Evolutionary conservation across 2,329 filamentous ascomycete genomes (phyloP), one percentile per base, ranked within the genome.

Genomic region (Trichophyton verrucosum): DNA sequence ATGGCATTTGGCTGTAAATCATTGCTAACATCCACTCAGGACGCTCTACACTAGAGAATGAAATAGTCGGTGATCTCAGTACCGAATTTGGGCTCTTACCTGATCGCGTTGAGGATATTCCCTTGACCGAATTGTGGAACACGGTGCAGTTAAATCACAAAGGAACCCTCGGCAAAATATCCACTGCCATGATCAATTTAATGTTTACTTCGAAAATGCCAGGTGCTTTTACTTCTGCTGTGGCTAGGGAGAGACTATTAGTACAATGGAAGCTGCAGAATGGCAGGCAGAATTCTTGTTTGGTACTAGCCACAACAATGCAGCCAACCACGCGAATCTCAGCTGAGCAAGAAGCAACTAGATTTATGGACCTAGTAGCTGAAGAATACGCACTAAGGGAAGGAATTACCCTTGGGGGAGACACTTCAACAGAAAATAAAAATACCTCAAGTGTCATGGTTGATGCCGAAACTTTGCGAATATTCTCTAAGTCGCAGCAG

Each of bases 21-120:
- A 40, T 36, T 38, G 17, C 58, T 51, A 61, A 60, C 59, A 62
- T 24, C 22, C 8, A 5, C 57, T 27, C 24, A 71, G 73, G 74
- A 3, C 71, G 72, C 59, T 78, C 76, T 1, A 77, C 76, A 1
- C 66, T 78, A 1, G 73, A 78, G 60, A 78, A 78, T 60, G 76
- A 78, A 61, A 69, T 78, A 59, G 70, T 74, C 9, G 76, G 76
- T 1, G 75, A 78, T 63, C 69, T 78, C 22, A 64, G 68, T 8
- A 67, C 67, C 20, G 76, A 78, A 62, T 76, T 78, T 61, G 75
- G 73, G 7, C 66, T 63, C 4, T 62, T 75, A 1, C 75, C 76
- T 3, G 74, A 77, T 44, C 69, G 72, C 7, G 66, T 70, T 3
- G 76, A 78, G 56, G 74, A 76, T 36, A 65, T 75, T 60, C 62